phyloP scores from a whole-genome alignment of 495 filamentous ascomycete species.

The Podospora bellae-mahoneyi region DNA sequence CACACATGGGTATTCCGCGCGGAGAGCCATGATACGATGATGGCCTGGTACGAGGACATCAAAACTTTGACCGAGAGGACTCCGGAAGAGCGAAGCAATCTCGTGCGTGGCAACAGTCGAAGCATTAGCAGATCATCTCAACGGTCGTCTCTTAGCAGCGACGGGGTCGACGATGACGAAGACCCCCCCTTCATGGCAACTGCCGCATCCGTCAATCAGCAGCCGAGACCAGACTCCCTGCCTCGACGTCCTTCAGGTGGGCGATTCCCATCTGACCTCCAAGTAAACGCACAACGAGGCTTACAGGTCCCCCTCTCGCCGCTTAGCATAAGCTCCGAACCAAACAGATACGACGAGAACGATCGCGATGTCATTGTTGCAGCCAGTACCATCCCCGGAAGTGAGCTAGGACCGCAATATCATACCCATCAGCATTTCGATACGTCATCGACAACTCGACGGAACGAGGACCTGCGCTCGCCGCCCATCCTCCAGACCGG shows the following conservation, averaged over 20 bases:
- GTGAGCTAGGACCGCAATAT: slow-evolving; percentile 34
- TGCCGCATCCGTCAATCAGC: slow-evolving; percentile 46
- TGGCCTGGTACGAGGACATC: slow-evolving; percentile 94
- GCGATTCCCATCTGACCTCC: slow-evolving; percentile 82
- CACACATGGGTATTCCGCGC: slow-evolving; percentile 98
- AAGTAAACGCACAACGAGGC: slow-evolving; percentile 66
- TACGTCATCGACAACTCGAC: background rate
- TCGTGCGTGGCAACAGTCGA: slow-evolving; percentile 72
- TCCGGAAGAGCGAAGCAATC: slow-evolving; percentile 84
- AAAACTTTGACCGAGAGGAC: slow-evolving; percentile 79
- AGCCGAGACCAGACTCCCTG: slow-evolving; percentile 44
- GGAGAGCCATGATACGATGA: slow-evolving; percentile 93
- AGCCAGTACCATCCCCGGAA: slow-evolving; percentile 50
- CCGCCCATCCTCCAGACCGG: background rate
- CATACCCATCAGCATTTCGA: background rate
- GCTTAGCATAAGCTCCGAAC: slow-evolving; percentile 70
- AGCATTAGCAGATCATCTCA: slow-evolving; percentile 68
- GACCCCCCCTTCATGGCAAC: slow-evolving; percentile 66
- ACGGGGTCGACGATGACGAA: slow-evolving; percentile 82
- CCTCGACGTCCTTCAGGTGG: slow-evolving; percentile 74
- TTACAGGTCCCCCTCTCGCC: slow-evolving; percentile 72
- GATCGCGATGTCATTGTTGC: slow-evolving; percentile 58
- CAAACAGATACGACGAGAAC: slow-evolving; percentile 48
- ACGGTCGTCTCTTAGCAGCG: slow-evolving; percentile 65
- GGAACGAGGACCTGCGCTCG: background rate